These are phyloP conservation scores for Calonectria crousiana DNA, from an alignment of 2,329 filamentous ascomycete species.

Conservation along the genomic window DNA sequence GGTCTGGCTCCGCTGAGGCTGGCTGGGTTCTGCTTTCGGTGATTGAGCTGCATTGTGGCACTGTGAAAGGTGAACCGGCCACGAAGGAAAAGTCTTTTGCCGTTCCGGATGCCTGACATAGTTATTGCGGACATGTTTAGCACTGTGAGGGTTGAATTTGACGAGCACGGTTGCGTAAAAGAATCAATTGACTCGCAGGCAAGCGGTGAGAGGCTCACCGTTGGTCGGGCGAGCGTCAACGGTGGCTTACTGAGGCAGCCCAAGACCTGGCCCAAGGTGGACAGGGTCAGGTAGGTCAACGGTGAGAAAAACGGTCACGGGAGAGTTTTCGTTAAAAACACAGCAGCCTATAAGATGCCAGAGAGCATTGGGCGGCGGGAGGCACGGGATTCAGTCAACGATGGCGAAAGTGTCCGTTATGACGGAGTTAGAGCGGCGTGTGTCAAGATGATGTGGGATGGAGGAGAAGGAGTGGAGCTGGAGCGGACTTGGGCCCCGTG, in stretches of 20 bases:
- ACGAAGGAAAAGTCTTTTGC: constrained; percentile 11
- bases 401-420: constrained; percentile 15
- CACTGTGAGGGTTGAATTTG: not conserved
- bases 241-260: not conserved
- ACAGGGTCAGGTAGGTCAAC: not conserved
- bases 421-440: constrained; percentile 9
- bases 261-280: not conserved
- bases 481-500: constrained; percentile 19
- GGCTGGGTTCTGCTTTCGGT: constrained; percentile 35
- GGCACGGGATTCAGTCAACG: constrained; percentile 7
- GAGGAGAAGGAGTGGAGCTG: constrained; percentile 17
- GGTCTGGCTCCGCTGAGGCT: constrained; percentile 40
- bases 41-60: constrained; percentile 40
- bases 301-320: constrained; percentile 14
- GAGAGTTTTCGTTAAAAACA: not conserved
- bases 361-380: constrained; percentile 1
- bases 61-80: constrained; percentile 30
- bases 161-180: not conserved
- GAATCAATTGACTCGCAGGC: not conserved
- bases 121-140: not conserved
- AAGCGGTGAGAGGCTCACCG: constrained; percentile 15
- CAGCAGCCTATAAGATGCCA: not conserved
- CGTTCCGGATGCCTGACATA: constrained; percentile 17
- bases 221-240: not conserved
- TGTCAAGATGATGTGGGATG: constrained; percentile 29